A percentile compares a stretch with the other conserved stretches of the same genome.
phyloP scores from a whole-genome alignment of 345 rosid genomes.

The Salix arbutifolia region DNA sequence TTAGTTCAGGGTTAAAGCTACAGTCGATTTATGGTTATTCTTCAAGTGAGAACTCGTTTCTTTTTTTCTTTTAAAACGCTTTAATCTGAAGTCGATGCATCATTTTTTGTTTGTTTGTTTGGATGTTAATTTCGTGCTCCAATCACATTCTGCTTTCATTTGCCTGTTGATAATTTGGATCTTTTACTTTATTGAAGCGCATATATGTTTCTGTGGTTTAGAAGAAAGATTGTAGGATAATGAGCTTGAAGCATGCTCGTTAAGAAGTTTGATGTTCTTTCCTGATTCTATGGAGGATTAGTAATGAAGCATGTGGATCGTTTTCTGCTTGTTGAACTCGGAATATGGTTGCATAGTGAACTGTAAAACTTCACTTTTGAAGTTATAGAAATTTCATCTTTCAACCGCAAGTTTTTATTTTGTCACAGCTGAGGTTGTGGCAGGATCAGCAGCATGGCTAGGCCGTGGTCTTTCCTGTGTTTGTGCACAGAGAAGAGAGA shows the following conservation, averaged over 20 bases:
- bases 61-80: neutral
- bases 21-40: neutral
- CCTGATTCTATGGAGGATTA: neutral
- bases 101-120: neutral
- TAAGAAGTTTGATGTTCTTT: neutral
- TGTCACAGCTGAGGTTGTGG: constrained; percentile 94
- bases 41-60: neutral
- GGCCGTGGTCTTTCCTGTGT: constrained; percentile 99
- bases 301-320: neutral
- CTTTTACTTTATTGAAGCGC: neutral
- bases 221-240: neutral
- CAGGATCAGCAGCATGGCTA: constrained; percentile 98
- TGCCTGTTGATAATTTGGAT: neutral
- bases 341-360: neutral
- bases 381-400: constrained; percentile 18
- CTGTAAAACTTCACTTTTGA: neutral
- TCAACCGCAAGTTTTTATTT: constrained; percentile 25
- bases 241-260: neutral
- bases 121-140: neutral
- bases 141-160: neutral
- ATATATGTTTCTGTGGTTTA: neutral
- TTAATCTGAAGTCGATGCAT: neutral
- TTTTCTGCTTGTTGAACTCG: neutral
- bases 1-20: neutral
- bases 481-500: constrained; percentile 90